Evolutionary conservation across 2,329 filamentous ascomycete genomes (phyloP).

Genomic region (Aureobasidium pullulans): DNA sequence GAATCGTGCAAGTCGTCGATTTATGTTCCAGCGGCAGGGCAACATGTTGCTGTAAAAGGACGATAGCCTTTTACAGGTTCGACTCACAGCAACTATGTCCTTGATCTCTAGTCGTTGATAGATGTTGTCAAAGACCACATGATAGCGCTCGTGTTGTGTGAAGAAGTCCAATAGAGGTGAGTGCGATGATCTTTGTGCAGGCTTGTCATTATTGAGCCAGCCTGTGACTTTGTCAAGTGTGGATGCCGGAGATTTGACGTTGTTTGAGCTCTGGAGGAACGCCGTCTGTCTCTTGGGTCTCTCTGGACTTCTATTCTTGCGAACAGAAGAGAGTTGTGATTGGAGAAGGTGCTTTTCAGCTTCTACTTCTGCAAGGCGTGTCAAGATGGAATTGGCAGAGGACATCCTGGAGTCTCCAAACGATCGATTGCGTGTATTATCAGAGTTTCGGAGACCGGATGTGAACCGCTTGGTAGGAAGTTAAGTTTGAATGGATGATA

Average conservation of each 20-base stretch:
- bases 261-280: not conserved
- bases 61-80: slow-evolving; percentile 5
- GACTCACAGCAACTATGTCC: not conserved
- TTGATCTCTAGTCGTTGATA: not conserved
- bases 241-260: not conserved
- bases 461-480: not conserved
- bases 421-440: not conserved
- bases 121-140: not conserved
- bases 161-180: slow-evolving; percentile 8
- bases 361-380: not conserved
- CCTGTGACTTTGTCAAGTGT: not conserved
- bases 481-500: not conserved
- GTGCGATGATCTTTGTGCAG: not conserved
- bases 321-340: not conserved
- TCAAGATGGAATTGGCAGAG: not conserved
- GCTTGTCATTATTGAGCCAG: not conserved
- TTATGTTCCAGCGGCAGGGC: slow-evolving; percentile 10
- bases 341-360: not conserved
- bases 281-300: not conserved
- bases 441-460: not conserved
- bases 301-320: not conserved
- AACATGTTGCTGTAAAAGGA: slow-evolving; percentile 5
- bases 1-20: slow-evolving; percentile 8
- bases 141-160: not conserved
- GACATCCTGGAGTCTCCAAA: not conserved